Percentiles rank a stretch among this genome's conserved stretches.
Evolutionary conservation across 1,139 yeast species (phyloP).

Genomic region (Debaryomyces sp.): DNA sequence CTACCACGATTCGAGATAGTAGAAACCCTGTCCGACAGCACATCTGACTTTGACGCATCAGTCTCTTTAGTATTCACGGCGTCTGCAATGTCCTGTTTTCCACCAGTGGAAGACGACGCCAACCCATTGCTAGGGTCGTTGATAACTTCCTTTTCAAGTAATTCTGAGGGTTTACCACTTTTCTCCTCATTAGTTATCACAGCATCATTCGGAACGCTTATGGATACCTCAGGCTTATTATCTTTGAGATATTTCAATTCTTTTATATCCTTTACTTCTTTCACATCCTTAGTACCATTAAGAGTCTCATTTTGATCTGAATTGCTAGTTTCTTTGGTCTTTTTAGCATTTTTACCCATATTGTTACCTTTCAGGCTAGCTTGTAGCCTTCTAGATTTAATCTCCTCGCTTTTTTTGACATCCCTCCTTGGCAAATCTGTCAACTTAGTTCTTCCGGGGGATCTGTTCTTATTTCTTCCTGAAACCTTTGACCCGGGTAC

Average conservation of each 20-base stretch:
- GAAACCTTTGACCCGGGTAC: background rate
- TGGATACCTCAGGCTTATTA: background rate
- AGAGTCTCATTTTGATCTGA: background rate
- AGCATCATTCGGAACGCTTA: background rate
- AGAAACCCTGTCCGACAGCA: background rate
- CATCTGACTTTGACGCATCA: background rate
- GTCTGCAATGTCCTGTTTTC: background rate
- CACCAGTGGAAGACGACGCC: slow-evolving; percentile 2
- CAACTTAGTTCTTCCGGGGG: background rate
- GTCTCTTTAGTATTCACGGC: background rate
- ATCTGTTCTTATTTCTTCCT: background rate
- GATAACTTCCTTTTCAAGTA: background rate
- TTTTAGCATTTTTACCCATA: background rate
- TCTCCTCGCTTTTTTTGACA: background rate
- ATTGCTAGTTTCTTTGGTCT: background rate
- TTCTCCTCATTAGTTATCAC: background rate
- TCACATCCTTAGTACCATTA: background rate
- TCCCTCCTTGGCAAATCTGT: background rate
- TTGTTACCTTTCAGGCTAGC: background rate
- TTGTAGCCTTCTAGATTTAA: background rate
- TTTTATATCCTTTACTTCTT: background rate
- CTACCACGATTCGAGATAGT: slow-evolving; percentile 2
- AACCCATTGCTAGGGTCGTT: background rate
- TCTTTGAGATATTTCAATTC: background rate
- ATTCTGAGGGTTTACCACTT: background rate